Percentiles rank a stretch among this genome's conserved stretches.
Conservation (phyloP, 805 yeast genomes). For the Ogataea glucozyma region DNA sequence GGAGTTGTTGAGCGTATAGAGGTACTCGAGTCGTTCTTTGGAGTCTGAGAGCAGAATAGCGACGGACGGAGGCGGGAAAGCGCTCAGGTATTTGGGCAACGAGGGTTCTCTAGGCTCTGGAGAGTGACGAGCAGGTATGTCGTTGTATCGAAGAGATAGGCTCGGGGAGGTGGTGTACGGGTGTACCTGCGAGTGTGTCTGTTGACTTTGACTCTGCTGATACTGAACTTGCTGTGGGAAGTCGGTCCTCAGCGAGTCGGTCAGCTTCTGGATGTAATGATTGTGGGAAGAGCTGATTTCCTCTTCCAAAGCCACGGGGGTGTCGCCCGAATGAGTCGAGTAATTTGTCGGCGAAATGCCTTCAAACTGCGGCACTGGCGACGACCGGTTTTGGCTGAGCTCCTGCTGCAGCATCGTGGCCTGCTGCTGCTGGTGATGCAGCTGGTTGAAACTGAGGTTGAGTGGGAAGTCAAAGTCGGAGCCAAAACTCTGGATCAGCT, state of each 20-base stretch:
- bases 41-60: constrained; percentile 16
- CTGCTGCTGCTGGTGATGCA: constrained; percentile 2
- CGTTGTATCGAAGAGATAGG: neutral
- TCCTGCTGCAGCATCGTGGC: constrained; percentile 1
- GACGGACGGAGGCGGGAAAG: constrained; percentile 30
- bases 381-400: neutral
- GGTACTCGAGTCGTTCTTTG: constrained; percentile 29
- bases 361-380: constrained; percentile 9
- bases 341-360: constrained; percentile 29
- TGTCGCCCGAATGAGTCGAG: constrained; percentile 23
- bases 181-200: neutral
- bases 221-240: constrained; percentile 9
- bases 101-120: neutral
- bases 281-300: constrained; percentile 17
- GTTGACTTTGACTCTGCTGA: neutral
- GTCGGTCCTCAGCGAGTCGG: constrained; percentile 25
- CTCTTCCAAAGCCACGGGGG: constrained; percentile 14
- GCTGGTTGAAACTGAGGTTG: constrained; percentile 1
- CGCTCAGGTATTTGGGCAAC: constrained; percentile 12
- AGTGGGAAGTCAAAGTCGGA: constrained; percentile 26
- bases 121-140: neutral
- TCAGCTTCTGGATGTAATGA: constrained; percentile 26
- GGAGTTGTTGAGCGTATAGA: constrained; percentile 31
- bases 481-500: constrained; percentile 33
- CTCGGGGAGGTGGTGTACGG: neutral